Conservation (phyloP, 2,329 filamentous ascomycete genomes). For the Fusarium hostae region DNA sequence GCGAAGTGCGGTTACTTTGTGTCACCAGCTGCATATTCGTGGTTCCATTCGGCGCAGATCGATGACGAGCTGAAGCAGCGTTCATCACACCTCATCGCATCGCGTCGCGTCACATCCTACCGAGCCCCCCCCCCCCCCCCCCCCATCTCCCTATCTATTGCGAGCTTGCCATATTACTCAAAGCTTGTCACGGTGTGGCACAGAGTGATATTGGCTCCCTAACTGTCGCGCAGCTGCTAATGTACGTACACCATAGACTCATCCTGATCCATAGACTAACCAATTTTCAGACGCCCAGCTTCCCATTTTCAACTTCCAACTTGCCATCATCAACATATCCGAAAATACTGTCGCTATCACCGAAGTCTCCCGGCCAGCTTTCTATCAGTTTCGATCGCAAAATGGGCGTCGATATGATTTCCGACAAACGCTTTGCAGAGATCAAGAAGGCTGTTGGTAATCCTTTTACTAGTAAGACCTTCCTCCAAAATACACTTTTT, state of each 20-base stretch:
- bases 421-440: rapidly evolving
- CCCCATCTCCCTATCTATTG: neutral
- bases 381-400: neutral
- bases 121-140: too few species aligned
- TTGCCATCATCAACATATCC: neutral
- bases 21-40: too few species aligned
- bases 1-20: too few species aligned
- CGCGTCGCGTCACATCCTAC: neutral
- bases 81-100: too few species aligned
- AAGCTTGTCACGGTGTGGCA: neutral
- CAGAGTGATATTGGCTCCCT: too few species aligned
- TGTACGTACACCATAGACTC: neutral
- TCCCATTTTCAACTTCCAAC: too few species aligned
- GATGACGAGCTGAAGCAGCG: too few species aligned
- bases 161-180: neutral
- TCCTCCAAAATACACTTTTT: rapidly evolving
- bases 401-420: neutral
- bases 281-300: rapidly evolving
- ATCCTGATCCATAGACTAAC: neutral
- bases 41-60: too few species aligned
- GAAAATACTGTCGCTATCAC: neutral
- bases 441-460: neutral
- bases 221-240: neutral
- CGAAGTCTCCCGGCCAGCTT: rapidly evolving
- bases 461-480: rapidly evolving